A percentile compares a stretch with the other conserved stretches of the same genome.
These are phyloP conservation scores for Cladochytrium tenue DNA, from an alignment of 371 early-diverging fungal species.

Conservation along the genomic window DNA sequence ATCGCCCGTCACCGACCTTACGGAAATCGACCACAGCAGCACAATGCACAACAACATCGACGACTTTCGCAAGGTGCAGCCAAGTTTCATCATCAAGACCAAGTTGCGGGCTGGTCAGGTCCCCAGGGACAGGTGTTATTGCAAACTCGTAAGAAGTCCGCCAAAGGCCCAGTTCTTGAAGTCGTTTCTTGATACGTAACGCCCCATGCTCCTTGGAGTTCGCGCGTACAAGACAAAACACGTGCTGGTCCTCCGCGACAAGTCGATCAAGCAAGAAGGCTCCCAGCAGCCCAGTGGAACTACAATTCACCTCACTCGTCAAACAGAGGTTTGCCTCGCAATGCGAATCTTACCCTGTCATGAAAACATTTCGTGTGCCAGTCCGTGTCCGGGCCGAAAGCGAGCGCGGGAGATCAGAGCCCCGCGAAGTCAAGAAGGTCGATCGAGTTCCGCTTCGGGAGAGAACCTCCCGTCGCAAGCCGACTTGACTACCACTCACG, in stretches of 20 bases:
- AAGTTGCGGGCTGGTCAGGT: not conserved
- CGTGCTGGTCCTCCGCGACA: not conserved
- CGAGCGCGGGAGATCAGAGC: not conserved
- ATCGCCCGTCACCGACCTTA: not conserved
- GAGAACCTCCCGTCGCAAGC: not conserved
- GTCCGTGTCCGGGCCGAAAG: not conserved
- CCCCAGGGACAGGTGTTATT: not conserved
- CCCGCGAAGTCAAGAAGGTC: not conserved
- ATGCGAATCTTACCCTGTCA: not conserved
- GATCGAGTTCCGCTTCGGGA: not conserved
- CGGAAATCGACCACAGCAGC: constrained; percentile 1
- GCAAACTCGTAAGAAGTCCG: not conserved
- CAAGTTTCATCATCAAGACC: not conserved
- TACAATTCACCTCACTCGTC: too few relatives aligned
- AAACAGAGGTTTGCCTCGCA: too few relatives aligned
- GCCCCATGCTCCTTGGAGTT: constrained; percentile 1
- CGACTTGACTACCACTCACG: too few relatives aligned
- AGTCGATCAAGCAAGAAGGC: not conserved
- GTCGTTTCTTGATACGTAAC: not conserved
- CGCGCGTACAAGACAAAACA: constrained; percentile 5
- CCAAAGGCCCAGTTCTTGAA: not conserved
- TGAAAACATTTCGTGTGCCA: not conserved
- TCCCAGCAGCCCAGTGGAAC: constrained; percentile 3
- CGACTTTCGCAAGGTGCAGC: not conserved
- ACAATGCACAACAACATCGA: constrained; percentile 11